Evolutionary conservation across 2,329 filamentous ascomycete genomes (phyloP), one percentile per base, ranked within the genome.

Genomic region (Neonectria faginata): DNA sequence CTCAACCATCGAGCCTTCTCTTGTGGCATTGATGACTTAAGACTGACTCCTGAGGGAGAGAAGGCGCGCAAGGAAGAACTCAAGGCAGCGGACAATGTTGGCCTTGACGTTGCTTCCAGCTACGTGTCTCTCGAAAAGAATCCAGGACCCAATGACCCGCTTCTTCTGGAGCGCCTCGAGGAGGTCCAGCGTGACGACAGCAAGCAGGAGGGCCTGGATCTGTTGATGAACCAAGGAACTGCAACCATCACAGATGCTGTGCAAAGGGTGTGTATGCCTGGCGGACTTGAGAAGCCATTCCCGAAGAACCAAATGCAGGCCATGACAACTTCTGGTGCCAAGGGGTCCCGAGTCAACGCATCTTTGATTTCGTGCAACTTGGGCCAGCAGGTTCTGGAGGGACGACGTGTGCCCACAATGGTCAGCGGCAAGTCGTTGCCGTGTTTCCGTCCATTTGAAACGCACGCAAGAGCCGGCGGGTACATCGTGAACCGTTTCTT

Each of bases 221-320:
- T 91, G 67, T 84, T 98, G 70, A 93, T 93, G 79, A 98, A 97
- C 75, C 84, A 86, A 27, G 85, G 85, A 54, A 91, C 89, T 55
- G 84, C 85, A 12, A 80, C 86, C 3, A 86, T 99, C 27, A 97
- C 95, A 4, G 90, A 92, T 16, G 87, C 84, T 1, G 90, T 98
- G 48, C 97, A 94, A 10, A 85, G 85, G 51, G 87, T 88, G 2
- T 97, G 94, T 79, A 85, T 99, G 70, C 96, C 96, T 0, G 81
- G 83, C 20, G 93, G 92, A 45, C 87, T 99, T 29, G 89, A 92
- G 74, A 99, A 98, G 80, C 88, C 92, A 8, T 99, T 99, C 79
- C 96, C 96, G 1, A 91, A 91, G 76, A 99, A 99, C 76, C 95
- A 98, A 80, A 99, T 99, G 95, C 96, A 99, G 84, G 89, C 92